Evolutionary conservation across 805 yeast genomes (phyloP).

Genomic region (Pichia membranifaciens): DNA sequence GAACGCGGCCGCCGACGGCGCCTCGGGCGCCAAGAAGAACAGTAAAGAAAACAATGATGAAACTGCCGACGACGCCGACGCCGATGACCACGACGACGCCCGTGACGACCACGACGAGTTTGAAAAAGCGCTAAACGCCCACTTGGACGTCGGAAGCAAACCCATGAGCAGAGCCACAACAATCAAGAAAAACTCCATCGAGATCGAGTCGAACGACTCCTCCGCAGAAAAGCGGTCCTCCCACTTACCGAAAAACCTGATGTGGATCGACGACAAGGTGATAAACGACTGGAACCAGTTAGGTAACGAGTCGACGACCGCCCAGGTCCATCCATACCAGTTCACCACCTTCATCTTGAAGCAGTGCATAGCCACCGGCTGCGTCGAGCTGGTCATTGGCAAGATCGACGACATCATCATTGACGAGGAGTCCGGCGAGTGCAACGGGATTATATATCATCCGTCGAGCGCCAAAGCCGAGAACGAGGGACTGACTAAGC

Average conservation of each 20-base stretch:
- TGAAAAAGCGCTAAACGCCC: neutral
- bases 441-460: conserved; percentile 64
- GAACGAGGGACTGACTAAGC: conserved; percentile 25
- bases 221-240: conserved; percentile 13
- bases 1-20: neutral
- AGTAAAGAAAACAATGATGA: neutral
- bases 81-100: neutral
- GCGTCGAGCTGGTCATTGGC: conserved; percentile 80
- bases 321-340: conserved; percentile 93
- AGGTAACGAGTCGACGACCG: conserved; percentile 85
- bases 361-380: conserved; percentile 75
- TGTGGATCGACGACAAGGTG: conserved; percentile 66
- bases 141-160: conserved; percentile 15
- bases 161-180: conserved; percentile 27
- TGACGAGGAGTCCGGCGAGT: conserved; percentile 57
- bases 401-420: conserved; percentile 66
- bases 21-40: conserved; percentile 3
- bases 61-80: neutral
- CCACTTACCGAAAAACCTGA: conserved; percentile 55
- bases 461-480: conserved; percentile 33
- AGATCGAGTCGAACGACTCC: conserved; percentile 23
- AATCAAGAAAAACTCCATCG: conserved; percentile 33
- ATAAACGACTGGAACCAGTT: conserved; percentile 70
- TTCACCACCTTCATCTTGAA: conserved; percentile 80
- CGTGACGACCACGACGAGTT: too few species aligned